Conservation (phyloP, 106 monocot genomes). For the Apostasia ramifera region DNA sequence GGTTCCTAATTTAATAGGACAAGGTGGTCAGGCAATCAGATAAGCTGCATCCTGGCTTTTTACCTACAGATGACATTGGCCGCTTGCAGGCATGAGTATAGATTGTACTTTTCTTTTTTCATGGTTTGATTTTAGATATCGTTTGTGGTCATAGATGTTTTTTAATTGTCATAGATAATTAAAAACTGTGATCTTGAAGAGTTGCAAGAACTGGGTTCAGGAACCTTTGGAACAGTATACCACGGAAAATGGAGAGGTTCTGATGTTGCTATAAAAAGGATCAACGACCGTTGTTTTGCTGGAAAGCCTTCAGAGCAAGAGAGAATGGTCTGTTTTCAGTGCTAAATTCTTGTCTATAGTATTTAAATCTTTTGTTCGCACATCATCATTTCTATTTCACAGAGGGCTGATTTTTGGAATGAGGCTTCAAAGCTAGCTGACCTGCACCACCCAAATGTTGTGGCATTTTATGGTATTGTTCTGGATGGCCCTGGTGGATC, state of each 20-base stretch:
- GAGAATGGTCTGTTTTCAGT: constrained; percentile 13
- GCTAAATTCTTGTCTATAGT: background rate
- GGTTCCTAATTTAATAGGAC: background rate
- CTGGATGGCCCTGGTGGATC: constrained; percentile 46
- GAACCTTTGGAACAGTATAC: constrained; percentile 55
- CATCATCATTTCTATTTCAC: background rate
- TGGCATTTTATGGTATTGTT: constrained; percentile 68
- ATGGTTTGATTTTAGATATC: background rate
- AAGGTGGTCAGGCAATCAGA: background rate
- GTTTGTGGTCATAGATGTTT: background rate
- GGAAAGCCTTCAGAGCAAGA: constrained; percentile 45
- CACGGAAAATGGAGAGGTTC: constrained; percentile 53
- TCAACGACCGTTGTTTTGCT: constrained; percentile 40
- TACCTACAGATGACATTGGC: background rate
- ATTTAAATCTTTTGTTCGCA: background rate
- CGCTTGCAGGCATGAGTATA: background rate
- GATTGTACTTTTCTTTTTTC: background rate
- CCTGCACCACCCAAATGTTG: constrained; percentile 57
- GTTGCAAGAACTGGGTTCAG: constrained; percentile 45
- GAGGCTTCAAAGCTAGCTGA: constrained; percentile 52
- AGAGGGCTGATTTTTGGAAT: constrained; percentile 56
- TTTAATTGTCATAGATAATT: constrained; percentile 19
- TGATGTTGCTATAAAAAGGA: constrained; percentile 55
- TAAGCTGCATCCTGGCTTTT: background rate
- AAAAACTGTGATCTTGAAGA: constrained; percentile 47